A percentile compares a stretch with the other conserved stretches of the same genome.
phyloP scores from a whole-genome alignment of 2,329 filamentous ascomycete species.

The Talaromyces sp. region DNA sequence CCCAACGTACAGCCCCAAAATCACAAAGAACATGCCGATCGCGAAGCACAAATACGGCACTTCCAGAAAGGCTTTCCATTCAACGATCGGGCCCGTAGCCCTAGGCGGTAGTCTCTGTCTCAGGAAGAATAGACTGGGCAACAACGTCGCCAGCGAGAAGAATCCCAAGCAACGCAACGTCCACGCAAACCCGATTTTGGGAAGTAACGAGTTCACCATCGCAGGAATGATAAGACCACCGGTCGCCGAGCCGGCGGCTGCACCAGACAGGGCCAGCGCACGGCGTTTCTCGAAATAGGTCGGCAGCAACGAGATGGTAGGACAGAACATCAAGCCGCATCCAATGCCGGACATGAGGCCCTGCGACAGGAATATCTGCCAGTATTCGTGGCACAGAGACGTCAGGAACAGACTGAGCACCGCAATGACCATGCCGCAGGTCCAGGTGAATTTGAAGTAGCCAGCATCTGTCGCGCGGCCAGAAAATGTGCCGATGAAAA shows the following conservation, averaged over 20 bases:
- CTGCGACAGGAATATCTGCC: conserved; percentile 50
- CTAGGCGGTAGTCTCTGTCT: conserved; percentile 12
- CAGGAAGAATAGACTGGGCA: conserved; percentile 11
- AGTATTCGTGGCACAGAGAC: conserved; percentile 44
- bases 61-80: conserved; percentile 14
- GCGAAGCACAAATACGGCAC: conserved; percentile 15
- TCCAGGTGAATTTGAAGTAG: conserved; percentile 33
- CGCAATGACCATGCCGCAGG: conserved; percentile 30
- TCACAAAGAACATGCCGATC: conserved; percentile 16
- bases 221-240: conserved; percentile 47
- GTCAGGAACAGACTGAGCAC: conserved; percentile 47
- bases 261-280: conserved; percentile 38
- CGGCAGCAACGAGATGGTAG: conserved; percentile 36
- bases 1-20: conserved; percentile 15
- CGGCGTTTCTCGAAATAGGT: conserved; percentile 43
- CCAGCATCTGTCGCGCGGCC: conserved; percentile 43
- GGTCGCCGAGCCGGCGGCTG: conserved; percentile 37
- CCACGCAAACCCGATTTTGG: conserved; percentile 27
- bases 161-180: conserved; percentile 17
- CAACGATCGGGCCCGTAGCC: conserved; percentile 12
- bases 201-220: conserved; percentile 44
- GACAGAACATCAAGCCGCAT: conserved; percentile 43
- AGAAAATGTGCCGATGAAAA: conserved; percentile 43
- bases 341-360: conserved; percentile 42
- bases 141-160: conserved; percentile 16